phyloP scores from a whole-genome alignment of 2,329 filamentous ascomycete genomes.

The Neophaeococcomyces aloes region DNA sequence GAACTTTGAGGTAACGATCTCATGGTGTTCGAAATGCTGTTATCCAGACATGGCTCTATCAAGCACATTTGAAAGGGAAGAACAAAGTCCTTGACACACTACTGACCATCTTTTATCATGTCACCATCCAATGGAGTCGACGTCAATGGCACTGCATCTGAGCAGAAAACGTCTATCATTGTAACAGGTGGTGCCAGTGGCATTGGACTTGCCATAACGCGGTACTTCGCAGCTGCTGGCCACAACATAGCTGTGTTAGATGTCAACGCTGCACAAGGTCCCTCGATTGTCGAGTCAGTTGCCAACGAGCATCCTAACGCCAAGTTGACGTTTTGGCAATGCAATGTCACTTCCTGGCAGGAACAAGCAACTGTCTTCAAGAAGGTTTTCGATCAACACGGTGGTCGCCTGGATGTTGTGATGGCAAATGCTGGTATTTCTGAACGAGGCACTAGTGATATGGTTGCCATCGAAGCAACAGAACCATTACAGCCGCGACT shows the following conservation, averaged over 20 bases:
- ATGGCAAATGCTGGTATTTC: constrained; percentile 43
- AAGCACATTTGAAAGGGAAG: too few relatives aligned
- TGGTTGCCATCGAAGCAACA: constrained; percentile 27
- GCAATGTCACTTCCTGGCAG: constrained; percentile 29
- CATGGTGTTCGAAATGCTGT: too few relatives aligned
- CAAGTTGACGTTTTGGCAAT: constrained; percentile 23
- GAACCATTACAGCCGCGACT: constrained; percentile 31
- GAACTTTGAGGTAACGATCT: background rate
- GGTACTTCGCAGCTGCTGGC: constrained; percentile 24
- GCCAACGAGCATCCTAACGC: constrained; percentile 22
- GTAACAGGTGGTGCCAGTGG: constrained; percentile 29
- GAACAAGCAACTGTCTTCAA: constrained; percentile 29
- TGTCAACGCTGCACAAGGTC: constrained; percentile 23
- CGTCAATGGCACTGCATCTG: too few relatives aligned
- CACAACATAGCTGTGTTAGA: constrained; percentile 28
- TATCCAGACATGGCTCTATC: too few relatives aligned
- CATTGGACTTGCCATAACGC: constrained; percentile 29
- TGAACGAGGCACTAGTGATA: background rate
- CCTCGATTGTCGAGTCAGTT: constrained; percentile 19
- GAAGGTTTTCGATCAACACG: constrained; percentile 25
- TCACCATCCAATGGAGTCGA: too few relatives aligned
- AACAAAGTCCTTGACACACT: too few relatives aligned
- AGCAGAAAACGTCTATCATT: constrained; percentile 1
- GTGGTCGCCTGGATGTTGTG: constrained; percentile 35
- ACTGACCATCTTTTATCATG: too few relatives aligned